Base-by-base conservation (phyloP, 495 filamentous ascomycete species). In the Pyronema domesticum region DNA sequence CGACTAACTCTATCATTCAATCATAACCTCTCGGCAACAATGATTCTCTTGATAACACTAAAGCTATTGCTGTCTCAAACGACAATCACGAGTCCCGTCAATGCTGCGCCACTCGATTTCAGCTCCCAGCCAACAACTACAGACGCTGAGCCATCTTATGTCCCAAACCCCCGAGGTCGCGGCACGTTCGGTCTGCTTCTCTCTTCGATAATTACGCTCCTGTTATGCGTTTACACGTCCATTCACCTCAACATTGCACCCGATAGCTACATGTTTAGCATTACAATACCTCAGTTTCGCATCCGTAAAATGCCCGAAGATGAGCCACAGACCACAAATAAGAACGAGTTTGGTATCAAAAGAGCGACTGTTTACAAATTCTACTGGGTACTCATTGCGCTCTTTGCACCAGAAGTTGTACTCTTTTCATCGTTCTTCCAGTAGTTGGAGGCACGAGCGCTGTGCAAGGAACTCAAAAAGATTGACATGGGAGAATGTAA, bases 381-480 rank as follows among this genome's bases (percentile, higher is more conserved):
- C n/a, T n/a, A n/a, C n/a, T n/a, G n/a, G n/a, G n/a, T n/a, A n/a
- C 5, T 53, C 7, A 33, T 36, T 5, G 55, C 55, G 11, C 23
- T 56, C 4, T 4, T 56, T 17, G 48, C 17, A 17, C 55, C 55
- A 7, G 55, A 56, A 34, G 6, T 44, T 11, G 37, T 56, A 7
- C 35, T 53, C 11, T 6, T 14, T 1, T n/a, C 6, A 5, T 35
- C 55, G 1, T 19, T 46, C 18, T 11, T 40, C 8, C 37, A 40
- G n/a, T 40, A n/a, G 37, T 7, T 7, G n/a, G n/a, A 40, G 8
- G 37, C 37, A 40, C 37, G n/a, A 40, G 37, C 7, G 37, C 37
- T 40, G 7, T 40, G 37, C 37, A 40, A 40, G n/a, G 8, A 40
- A n/a, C 37, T 40, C 8, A 40, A n/a, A n/a, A 7, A 40, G n/a